These are phyloP conservation scores for Neurospora pannonica DNA, from an alignment of 495 filamentous ascomycete genomes.

Conservation along the genomic window DNA sequence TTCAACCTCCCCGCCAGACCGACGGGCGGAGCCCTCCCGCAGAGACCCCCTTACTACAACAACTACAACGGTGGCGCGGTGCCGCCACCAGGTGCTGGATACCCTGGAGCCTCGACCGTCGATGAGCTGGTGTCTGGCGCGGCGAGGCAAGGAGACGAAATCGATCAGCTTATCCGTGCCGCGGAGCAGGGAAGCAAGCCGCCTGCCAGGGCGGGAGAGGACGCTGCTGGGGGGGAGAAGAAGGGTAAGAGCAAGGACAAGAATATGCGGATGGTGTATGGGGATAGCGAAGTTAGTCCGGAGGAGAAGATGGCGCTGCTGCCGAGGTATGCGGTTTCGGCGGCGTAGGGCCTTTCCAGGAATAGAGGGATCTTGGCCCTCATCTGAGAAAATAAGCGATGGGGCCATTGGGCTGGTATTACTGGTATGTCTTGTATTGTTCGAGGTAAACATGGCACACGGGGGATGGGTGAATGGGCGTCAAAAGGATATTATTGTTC, in stretches of 20 bases:
- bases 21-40: slow-evolving; percentile 24
- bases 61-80: slow-evolving; percentile 1
- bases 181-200: slow-evolving; percentile 48
- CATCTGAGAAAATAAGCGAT: neutral
- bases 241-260: slow-evolving; percentile 63
- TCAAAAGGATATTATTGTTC: neutral
- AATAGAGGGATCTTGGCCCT: neutral
- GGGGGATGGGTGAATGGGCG: neutral
- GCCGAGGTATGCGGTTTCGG: slow-evolving; percentile 47
- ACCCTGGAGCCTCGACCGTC: slow-evolving; percentile 33
- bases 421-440: neutral
- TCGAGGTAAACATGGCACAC: neutral
- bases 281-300: slow-evolving; percentile 66
- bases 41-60: slow-evolving; percentile 24
- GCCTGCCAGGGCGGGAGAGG: slow-evolving; percentile 30
- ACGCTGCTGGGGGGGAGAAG: slow-evolving; percentile 50
- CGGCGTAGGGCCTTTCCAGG: neutral
- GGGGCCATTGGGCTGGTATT: neutral
- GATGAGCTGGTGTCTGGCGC: slow-evolving; percentile 55
- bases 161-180: slow-evolving; percentile 49
- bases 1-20: slow-evolving; percentile 35
- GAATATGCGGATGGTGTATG: slow-evolving; percentile 63
- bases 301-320: slow-evolving; percentile 80
- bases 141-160: slow-evolving; percentile 37
- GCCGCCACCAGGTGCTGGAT: slow-evolving; percentile 6